Percentiles rank a stretch among this genome's conserved stretches.
These are phyloP conservation scores for Aureobasidium melanogenum DNA, from an alignment of 2,329 filamentous ascomycete species.

Conservation along the genomic window DNA sequence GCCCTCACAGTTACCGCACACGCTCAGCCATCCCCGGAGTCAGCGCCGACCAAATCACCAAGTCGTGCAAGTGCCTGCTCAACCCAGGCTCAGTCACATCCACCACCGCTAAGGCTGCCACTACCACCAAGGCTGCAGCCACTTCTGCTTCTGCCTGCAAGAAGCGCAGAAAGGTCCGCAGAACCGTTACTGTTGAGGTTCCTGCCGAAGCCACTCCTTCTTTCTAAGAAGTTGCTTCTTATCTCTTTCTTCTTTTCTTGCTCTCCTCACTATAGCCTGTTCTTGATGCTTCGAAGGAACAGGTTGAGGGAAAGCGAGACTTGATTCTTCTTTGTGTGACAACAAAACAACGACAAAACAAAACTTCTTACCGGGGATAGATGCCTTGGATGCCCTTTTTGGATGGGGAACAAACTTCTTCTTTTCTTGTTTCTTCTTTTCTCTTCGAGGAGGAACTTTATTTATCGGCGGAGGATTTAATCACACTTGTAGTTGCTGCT, in stretches of 20 bases:
- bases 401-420: background rate
- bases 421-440: background rate
- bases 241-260: background rate
- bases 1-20: background rate
- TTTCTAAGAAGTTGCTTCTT: background rate
- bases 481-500: background rate
- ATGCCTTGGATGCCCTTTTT: slow-evolving; percentile 7
- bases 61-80: slow-evolving; percentile 3
- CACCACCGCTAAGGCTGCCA: background rate
- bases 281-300: background rate
- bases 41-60: background rate
- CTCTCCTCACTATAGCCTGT: background rate
- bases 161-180: slow-evolving; percentile 10
- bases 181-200: slow-evolving; percentile 6
- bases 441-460: background rate
- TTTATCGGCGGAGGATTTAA: background rate
- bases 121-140: background rate
- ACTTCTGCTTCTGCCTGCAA: slow-evolving; percentile 1
- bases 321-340: background rate
- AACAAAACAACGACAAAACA: background rate
- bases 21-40: slow-evolving; percentile 6
- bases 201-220: background rate
- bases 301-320: background rate
- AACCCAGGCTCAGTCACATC: background rate
- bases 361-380: background rate